Evolutionary conservation across 2,329 filamentous ascomycete species (phyloP).

Genomic region (Cladophialophora immunda): DNA sequence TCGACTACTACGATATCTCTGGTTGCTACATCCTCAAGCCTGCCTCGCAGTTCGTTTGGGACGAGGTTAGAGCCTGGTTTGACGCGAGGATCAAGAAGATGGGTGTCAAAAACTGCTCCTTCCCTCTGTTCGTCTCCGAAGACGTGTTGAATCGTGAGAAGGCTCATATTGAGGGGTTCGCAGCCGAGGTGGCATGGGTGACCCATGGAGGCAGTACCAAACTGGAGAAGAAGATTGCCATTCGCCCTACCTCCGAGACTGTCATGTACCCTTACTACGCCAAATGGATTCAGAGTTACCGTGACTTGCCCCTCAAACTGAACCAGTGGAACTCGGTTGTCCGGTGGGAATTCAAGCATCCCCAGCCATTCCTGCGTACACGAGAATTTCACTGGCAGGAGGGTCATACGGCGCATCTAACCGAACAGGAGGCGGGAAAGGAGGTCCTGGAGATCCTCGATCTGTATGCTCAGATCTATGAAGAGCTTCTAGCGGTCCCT

Average conservation of each 20-base stretch:
- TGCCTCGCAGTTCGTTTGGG: slow-evolving; percentile 73
- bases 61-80: slow-evolving; percentile 67
- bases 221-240: slow-evolving; percentile 80
- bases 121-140: slow-evolving; percentile 92
- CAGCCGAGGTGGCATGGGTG: slow-evolving; percentile 69
- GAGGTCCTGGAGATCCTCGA: slow-evolving; percentile 95
- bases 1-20: slow-evolving; percentile 98
- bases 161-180: slow-evolving; percentile 98
- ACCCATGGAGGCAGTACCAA: slow-evolving; percentile 83
- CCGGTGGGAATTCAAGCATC: slow-evolving; percentile 96
- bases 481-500: slow-evolving; percentile 91
- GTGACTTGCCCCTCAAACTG: slow-evolving; percentile 89
- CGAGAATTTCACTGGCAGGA: slow-evolving; percentile 99
- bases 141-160: slow-evolving; percentile 89
- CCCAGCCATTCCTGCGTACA: slow-evolving; percentile 83
- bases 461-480: slow-evolving; percentile 89
- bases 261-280: slow-evolving; percentile 97
- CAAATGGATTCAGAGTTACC: slow-evolving; percentile 96
- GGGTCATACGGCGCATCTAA: slow-evolving; percentile 91
- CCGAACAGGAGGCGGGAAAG: slow-evolving; percentile 78
- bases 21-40: slow-evolving; percentile 94
- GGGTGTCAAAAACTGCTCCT: slow-evolving; percentile 94
- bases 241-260: slow-evolving; percentile 74
- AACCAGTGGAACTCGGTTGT: slow-evolving; percentile 99
- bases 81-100: slow-evolving; percentile 81